Conservation (phyloP, 1,284 basidiomycete species). For the Sanguinoderma infundibulare region DNA sequence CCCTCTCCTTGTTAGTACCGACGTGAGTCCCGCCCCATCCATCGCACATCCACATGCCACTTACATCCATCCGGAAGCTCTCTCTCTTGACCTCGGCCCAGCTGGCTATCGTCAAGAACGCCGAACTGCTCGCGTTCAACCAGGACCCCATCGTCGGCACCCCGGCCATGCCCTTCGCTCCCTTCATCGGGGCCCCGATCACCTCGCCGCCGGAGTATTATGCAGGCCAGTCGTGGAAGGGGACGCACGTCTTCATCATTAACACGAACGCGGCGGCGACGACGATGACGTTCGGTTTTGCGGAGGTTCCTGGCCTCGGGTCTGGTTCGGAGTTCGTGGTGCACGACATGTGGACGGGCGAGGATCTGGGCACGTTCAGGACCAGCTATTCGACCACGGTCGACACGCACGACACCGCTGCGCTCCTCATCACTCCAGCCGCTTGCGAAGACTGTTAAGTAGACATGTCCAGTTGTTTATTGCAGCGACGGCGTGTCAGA, state of each 20-base stretch:
- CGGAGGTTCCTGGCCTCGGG: slow-evolving; percentile 49
- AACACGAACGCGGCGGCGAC: slow-evolving; percentile 47
- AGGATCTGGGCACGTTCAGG: slow-evolving; percentile 48
- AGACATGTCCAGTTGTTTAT: too few species aligned
- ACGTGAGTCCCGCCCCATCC: slow-evolving; percentile 37
- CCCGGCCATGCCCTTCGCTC: slow-evolving; percentile 52
- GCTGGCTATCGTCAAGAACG: slow-evolving; percentile 53
- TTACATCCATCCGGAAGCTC: slow-evolving; percentile 38
- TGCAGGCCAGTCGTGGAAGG: slow-evolving; percentile 50
- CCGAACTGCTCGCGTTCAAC: slow-evolving; percentile 56
- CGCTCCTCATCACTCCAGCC: slow-evolving; percentile 25
- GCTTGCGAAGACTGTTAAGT: too few species aligned
- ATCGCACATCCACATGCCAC: too few species aligned
- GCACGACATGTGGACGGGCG: slow-evolving; percentile 60
- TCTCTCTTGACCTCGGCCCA: slow-evolving; percentile 43
- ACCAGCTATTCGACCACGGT: slow-evolving; percentile 44
- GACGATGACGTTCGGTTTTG: slow-evolving; percentile 51
- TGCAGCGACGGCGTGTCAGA: too few species aligned
- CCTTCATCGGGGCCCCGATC: slow-evolving; percentile 40
- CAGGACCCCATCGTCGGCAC: slow-evolving; percentile 52
- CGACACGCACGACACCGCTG: slow-evolving; percentile 55
- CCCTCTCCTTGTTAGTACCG: slow-evolving; percentile 58
- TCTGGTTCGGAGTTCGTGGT: slow-evolving; percentile 46
- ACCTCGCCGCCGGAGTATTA: slow-evolving; percentile 57
- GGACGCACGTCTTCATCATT: slow-evolving; percentile 58